phyloP scores from a whole-genome alignment of 1,284 basidiomycete genomes.

The Mycena sp. region DNA sequence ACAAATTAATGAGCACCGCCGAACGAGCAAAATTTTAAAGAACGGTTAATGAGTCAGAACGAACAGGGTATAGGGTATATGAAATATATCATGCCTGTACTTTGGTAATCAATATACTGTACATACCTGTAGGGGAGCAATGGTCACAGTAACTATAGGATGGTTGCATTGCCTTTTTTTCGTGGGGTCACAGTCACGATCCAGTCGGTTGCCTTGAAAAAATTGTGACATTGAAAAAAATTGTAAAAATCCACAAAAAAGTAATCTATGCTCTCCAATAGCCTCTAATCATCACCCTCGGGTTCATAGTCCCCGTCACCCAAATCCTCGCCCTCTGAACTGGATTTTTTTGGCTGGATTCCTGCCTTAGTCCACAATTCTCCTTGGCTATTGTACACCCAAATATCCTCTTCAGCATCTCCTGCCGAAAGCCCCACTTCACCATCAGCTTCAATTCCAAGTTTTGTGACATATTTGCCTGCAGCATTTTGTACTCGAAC shows the following conservation, averaged over 20 bases:
- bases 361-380: neutral
- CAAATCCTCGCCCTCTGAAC: neutral
- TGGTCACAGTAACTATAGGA: too few species aligned
- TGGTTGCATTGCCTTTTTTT: too few species aligned
- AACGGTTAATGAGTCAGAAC: too few species aligned
- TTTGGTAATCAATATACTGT: too few species aligned
- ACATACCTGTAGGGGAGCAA: too few species aligned
- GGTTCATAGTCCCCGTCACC: neutral
- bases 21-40: too few species aligned
- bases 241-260: neutral
- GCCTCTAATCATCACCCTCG: neutral
- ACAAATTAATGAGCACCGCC: too few species aligned
- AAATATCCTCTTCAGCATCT: conserved; percentile 2
- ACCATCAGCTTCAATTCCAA: neutral
- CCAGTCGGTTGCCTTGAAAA: neutral
- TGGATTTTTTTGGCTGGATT: neutral
- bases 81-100: too few species aligned
- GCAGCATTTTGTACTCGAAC: neutral
- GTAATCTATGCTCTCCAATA: neutral
- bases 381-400: neutral
- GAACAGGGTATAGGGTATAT: too few species aligned
- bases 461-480: neutral
- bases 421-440: neutral
- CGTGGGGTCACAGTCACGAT: neutral
- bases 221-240: conserved; percentile 7